Conservation (phyloP, 768 basidiomycete genomes). For the Podaxis sp. region DNA sequence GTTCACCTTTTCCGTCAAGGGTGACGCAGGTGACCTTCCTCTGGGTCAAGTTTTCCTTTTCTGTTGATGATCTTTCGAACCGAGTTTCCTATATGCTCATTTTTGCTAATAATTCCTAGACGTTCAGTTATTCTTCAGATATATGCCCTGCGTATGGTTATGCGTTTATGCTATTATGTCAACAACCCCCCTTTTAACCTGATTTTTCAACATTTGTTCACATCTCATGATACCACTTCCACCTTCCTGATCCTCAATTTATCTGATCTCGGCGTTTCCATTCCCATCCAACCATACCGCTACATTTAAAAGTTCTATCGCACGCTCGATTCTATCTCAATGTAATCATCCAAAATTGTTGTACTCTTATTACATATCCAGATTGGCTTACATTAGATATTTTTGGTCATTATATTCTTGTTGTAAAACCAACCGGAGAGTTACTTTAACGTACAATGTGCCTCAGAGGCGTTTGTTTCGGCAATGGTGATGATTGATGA, state of each 20-base stretch:
- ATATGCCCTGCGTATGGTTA: neutral
- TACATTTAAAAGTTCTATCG: neutral
- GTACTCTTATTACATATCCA: neutral
- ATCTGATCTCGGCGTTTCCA: neutral
- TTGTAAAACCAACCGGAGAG: neutral
- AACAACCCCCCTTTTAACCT: neutral
- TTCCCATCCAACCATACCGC: neutral
- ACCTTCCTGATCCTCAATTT: neutral
- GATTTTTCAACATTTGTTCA: neutral
- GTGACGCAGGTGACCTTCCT: neutral
- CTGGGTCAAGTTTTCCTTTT: neutral
- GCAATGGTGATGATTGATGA: too few species aligned
- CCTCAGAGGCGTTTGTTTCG: too few species aligned
- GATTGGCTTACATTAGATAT: neutral
- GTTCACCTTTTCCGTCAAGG: neutral
- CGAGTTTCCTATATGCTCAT: neutral
- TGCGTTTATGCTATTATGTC: neutral
- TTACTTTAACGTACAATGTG: neutral
- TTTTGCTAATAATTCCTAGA: neutral
- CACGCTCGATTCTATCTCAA: neutral
- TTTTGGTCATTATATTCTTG: neutral
- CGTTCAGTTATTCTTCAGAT: slow-evolving; percentile 7
- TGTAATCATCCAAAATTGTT: neutral
- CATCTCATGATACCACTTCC: neutral
- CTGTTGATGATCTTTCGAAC: neutral